Base-by-base conservation (phyloP, 345 rosid species). In the Erucastrum elatum region DNA sequence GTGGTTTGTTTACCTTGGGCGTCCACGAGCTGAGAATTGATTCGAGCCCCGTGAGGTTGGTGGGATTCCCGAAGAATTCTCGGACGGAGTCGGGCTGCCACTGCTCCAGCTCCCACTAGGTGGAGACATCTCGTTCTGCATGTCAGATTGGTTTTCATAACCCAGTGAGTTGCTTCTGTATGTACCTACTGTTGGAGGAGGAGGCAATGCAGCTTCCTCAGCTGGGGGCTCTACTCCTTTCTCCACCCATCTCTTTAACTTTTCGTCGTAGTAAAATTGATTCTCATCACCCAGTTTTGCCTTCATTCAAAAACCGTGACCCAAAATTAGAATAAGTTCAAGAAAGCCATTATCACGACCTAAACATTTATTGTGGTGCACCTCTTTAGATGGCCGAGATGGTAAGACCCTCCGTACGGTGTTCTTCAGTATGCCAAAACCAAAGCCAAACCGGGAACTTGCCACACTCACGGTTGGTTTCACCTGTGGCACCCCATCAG, bases 221-320 rank as follows among this genome's bases (percentile, higher is more conserved):
- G 96, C 90, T 66, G 95, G 90, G 51, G 93, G 89, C 69, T 88
- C 95, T 56, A 80, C 99, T 64, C 99, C 99, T 87, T 86, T 97
- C 86, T 96, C 97, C 68, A 93, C 91, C 99, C 99, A 93, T 88
- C 94, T 89, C 88, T 93, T 96, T 33, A 89, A 94, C 69, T 93
- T 93, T 75, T 91, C 98, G 60, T 96, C 98, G 58, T 88, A 96
- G 61, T 93, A 90, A 77, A 96, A 96, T 76, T 89, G 90, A 82
- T 96, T 96, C 80, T 75, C 88, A 15, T 86, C 95, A 10, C 99
- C 99, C 85, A 96, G 72, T 82, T 96, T 96, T 66, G 99, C 99
- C 99, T 96, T 82, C 81, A 86, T 62, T 16, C 76, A 41, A 74
- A 76, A 76, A 66, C 51, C 30, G 68, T 29, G 71, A 79, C 27